Evolutionary conservation across 2,329 filamentous ascomycete species (phyloP), one percentile per base, ranked within the genome.

Genomic region (Chaetomium globosum): DNA sequence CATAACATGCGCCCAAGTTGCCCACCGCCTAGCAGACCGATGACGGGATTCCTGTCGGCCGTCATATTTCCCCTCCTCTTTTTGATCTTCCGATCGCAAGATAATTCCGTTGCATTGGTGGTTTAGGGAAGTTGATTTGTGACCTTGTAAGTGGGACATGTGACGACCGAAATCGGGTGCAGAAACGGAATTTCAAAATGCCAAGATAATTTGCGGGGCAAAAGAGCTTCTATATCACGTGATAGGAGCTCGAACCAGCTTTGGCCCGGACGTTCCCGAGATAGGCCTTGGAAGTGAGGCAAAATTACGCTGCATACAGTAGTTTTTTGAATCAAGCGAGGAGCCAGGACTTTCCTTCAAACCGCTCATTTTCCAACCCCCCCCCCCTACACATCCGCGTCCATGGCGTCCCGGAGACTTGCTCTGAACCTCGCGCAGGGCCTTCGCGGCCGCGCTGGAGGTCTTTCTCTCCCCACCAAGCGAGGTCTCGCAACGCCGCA

Each of bases 351-450:
- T 74, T 74, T 68, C 72, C 74, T 81, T 82, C 81, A 84, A 84
- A 85, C 81, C 80, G 81, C 83, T 83, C 83, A 85, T 78, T 77
- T 76, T 76, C 61, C 57, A 59, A 52, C 75, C 76, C 73, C 77
- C 79, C 77, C 79, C 80, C 79, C 78, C 77, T 79, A 78, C 77
- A 78, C 80, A 82, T 79, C 78, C 77, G 80, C 79, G 78, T 77
- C 80, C 80, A 97, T 98, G 94, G 94, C 94, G 84, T 97, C 94
- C 82, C 88, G 93, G 87, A 91, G 93, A 89, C 88, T 98, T 84
- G 93, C 93, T 85, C 87, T 96, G 82, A 96, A 93, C 85, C 88
- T 98, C 77, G 87, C 92, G 81, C 89, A 92, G 83, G 90, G 91
- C 82, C 85, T 97, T 82, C 92, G 93, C 85, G 91, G 84, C 83